Evolutionary conservation across 2,329 filamentous ascomycete species (phyloP), one percentile per base, ranked within the genome.

Genomic region (Fusarium sp.): DNA sequence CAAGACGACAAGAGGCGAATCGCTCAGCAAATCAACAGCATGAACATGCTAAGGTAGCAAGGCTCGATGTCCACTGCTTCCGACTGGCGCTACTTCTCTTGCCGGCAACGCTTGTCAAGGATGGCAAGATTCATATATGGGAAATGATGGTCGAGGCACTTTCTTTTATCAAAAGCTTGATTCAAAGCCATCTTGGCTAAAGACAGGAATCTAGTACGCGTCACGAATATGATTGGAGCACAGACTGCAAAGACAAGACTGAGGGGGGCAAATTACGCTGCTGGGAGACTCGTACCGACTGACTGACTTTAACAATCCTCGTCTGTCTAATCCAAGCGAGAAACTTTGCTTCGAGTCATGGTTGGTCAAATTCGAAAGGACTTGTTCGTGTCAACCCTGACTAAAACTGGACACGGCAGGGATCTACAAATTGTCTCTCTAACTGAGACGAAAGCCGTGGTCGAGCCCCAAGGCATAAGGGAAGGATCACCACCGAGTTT

Each of bases 231-330:
- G 38, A 62, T 59, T 59, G 58, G 59, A 43, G 58, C 53, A 47
- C 35, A 21, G 63, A 27, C 7, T 23, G 11, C 9, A 6, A 17
- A 21, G 10, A 2, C n/a, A 31, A 15, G n/a, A 4, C 19, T 6
- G 4, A n/a, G 10, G 29, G 58, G 53, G 59, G 32, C 49, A 35
- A 63, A 36, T 39, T 39, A 1, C 39, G 43, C 45, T 38, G 29
- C 39, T 37, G 32, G 32, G 59, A 42, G 31, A 49, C 49, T 8
- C 17, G 4, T 25, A 11, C 59, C 53, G 58, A 54, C 58, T 53
- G 33, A 62, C 47, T n/a, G n/a, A n/a, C n/a, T n/a, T 63, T 63
- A 42, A 46, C 45, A 32, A 59, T 32, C 53, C 39, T 38, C 7
- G 47, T 14, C 21, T 9, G 31, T 51, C 15, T 10, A 25, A 42